A percentile compares a stretch with the other conserved stretches of the same genome.
Evolutionary conservation across 1,284 basidiomycete species (phyloP).

Genomic region (Hemileia vastatrix): DNA sequence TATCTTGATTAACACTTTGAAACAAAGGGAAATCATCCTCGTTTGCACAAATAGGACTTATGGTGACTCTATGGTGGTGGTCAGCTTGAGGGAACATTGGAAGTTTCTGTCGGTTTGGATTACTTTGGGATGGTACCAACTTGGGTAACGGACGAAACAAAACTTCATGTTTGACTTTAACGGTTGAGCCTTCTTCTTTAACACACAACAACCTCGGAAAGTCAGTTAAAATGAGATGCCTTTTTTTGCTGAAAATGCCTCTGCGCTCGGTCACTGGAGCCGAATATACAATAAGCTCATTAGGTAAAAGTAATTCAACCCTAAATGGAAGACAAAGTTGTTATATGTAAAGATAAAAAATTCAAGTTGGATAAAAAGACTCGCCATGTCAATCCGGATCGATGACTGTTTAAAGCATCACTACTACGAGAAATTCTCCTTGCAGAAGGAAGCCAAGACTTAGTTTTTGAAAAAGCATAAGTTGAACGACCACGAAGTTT

Average conservation of each 20-base stretch:
- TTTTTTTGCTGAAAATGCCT: too few species aligned
- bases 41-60: background rate
- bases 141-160: conserved; percentile 2
- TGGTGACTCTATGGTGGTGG: background rate
- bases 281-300: conserved; percentile 14
- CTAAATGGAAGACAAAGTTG: background rate
- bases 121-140: background rate
- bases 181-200: background rate
- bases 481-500: too few species aligned
- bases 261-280: background rate
- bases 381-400: too few species aligned
- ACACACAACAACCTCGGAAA: conserved; percentile 10
- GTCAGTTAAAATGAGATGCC: conserved; percentile 10
- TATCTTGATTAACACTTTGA: background rate
- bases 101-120: background rate
- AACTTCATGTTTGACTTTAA: conserved; percentile 2
- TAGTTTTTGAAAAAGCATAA: too few species aligned
- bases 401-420: too few species aligned
- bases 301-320: conserved; percentile 11
- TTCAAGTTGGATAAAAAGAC: too few species aligned
- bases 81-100: background rate
- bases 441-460: too few species aligned
- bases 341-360: too few species aligned
- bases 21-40: background rate
- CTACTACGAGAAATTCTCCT: too few species aligned